Evolutionary conservation across 2,329 filamentous ascomycete genomes (phyloP).

Genomic region (Geoglossum cookeanum): DNA sequence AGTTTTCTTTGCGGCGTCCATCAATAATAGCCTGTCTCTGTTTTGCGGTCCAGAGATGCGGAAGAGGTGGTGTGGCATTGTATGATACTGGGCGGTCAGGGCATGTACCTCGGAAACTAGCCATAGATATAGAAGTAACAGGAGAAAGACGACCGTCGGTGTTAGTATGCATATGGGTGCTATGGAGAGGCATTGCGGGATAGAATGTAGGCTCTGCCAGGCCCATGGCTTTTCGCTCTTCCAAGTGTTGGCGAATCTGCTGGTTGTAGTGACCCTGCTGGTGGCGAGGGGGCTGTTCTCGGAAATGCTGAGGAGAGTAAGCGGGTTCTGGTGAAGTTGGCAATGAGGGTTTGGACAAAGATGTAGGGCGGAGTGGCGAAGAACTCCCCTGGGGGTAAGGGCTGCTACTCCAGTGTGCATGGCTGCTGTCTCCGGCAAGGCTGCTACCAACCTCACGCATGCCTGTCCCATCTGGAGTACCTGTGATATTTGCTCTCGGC

Average conservation of each 20-base stretch:
- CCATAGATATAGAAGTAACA: background rate
- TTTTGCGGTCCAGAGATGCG: background rate
- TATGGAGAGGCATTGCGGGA: background rate
- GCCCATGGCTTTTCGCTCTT: background rate
- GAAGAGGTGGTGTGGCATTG: background rate
- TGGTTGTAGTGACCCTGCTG: background rate
- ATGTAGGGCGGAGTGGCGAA: background rate
- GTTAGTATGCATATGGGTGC: background rate
- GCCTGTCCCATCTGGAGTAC: conserved; percentile 18
- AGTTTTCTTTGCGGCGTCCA: background rate
- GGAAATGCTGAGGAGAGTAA: background rate
- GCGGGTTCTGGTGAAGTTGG: background rate
- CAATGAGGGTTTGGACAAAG: conserved; percentile 2
- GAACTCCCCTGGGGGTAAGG: conserved; percentile 7
- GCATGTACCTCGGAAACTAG: background rate
- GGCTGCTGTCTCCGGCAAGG: conserved; percentile 19
- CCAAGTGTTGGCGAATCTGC: background rate
- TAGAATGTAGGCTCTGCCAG: background rate
- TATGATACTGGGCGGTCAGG: background rate
- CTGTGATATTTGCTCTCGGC: conserved; percentile 19
- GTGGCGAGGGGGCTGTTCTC: background rate
- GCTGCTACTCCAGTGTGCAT: conserved; percentile 12
- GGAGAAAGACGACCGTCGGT: background rate
- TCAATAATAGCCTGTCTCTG: conserved; percentile 1
- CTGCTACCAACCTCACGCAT: conserved; percentile 21